A percentile compares a stretch with the other conserved stretches of the same genome.
These are phyloP conservation scores for Eucalyptus viminalis DNA, from an alignment of 345 rosid genomes.

Conservation along the genomic window DNA sequence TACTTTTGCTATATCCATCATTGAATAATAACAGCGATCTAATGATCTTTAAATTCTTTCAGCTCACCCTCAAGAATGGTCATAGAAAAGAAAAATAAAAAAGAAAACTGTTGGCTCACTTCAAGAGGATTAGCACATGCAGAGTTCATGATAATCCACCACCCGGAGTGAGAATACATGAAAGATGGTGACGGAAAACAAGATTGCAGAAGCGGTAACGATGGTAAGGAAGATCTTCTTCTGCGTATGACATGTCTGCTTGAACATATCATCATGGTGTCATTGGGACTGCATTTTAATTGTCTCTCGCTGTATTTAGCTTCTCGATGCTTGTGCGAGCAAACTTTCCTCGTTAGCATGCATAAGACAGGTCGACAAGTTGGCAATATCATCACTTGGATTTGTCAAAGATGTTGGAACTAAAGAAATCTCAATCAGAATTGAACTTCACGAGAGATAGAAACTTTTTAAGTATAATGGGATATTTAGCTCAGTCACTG, in stretches of 20 bases:
- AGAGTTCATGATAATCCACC: not conserved
- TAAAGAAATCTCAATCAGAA: not conserved
- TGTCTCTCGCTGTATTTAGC: not conserved
- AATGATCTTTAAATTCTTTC: not conserved
- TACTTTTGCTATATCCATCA: constrained; percentile 14
- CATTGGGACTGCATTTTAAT: not conserved
- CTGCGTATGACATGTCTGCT: not conserved
- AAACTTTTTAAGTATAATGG: not conserved
- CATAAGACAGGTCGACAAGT: not conserved
- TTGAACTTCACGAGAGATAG: not conserved
- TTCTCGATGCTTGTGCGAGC: not conserved
- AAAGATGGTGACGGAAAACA: constrained; percentile 56
- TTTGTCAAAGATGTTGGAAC: not conserved
- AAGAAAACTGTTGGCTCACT: not conserved
- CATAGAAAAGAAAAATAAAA: not conserved
- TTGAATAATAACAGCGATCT: constrained; percentile 2
- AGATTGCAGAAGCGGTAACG: constrained; percentile 14
- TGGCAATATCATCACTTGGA: not conserved
- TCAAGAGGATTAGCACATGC: not conserved
- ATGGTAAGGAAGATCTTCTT: constrained; percentile 17
- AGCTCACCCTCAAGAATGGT: not conserved
- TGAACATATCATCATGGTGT: not conserved
- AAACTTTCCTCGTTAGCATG: not conserved
- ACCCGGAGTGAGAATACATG: not conserved
- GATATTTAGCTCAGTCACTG: not conserved